phyloP scores from a whole-genome alignment of 2,329 filamentous ascomycete genomes.

The Ophiostoma ulmi region DNA sequence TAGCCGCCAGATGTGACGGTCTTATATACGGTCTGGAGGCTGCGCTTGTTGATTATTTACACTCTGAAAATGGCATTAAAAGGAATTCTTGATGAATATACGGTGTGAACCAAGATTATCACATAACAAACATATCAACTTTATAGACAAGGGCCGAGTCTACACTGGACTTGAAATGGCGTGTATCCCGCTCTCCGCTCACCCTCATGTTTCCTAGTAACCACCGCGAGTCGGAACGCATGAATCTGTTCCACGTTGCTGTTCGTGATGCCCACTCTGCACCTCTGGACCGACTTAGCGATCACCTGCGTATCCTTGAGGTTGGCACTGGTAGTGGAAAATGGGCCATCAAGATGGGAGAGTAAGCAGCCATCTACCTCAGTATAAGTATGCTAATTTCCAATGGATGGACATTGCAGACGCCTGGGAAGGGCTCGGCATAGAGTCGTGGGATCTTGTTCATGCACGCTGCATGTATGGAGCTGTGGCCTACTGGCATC shows the following conservation, averaged over 20 bases:
- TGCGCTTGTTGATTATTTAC: neutral
- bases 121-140: no score
- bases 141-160: no score
- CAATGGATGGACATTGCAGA: conserved; percentile 72
- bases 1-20: neutral
- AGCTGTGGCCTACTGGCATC: conserved; percentile 69
- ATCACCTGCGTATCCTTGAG: neutral
- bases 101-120: no score
- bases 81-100: no score
- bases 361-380: neutral
- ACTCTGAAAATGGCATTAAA: neutral
- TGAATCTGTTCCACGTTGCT: neutral
- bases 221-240: neutral
- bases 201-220: neutral
- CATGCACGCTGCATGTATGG: conserved; percentile 77
- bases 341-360: neutral
- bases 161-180: no score
- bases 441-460: conserved; percentile 71
- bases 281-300: neutral
- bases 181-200: no score
- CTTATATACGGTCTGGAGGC: neutral
- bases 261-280: neutral
- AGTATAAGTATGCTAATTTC: conserved; percentile 47
- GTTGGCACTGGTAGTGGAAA: neutral
- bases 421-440: conserved; percentile 54